Evolutionary conservation across 257 asterid species (phyloP).

Genomic region (Primulina tabacum): DNA sequence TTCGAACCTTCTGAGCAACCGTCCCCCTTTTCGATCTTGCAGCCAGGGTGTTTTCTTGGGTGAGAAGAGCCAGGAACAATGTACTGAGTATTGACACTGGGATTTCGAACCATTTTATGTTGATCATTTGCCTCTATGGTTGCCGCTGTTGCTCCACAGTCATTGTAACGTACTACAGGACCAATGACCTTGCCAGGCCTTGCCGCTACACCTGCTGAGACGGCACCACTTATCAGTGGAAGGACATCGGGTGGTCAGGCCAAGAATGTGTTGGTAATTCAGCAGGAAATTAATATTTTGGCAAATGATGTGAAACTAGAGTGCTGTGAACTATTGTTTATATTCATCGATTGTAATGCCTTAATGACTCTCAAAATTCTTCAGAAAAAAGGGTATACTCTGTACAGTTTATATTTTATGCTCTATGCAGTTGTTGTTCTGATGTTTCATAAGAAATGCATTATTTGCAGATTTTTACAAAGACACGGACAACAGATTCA

Average conservation of each 20-base stretch:
- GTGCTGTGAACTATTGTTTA: neutral
- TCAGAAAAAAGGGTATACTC: neutral
- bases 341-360: neutral
- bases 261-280: neutral
- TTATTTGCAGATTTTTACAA: neutral
- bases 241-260: neutral
- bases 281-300: neutral
- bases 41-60: slow-evolving; percentile 40
- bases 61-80: slow-evolving; percentile 46
- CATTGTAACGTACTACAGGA: slow-evolving; percentile 55
- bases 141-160: slow-evolving; percentile 52
- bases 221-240: slow-evolving; percentile 16
- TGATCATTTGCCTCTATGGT: slow-evolving; percentile 56
- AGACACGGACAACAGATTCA: neutral
- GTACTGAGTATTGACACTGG: slow-evolving; percentile 57
- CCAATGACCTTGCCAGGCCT: slow-evolving; percentile 78
- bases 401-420: neutral
- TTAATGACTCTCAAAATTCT: neutral
- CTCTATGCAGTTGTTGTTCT: neutral
- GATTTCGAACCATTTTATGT: slow-evolving; percentile 54
- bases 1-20: slow-evolving; percentile 35
- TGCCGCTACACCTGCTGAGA: slow-evolving; percentile 61
- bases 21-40: slow-evolving; percentile 38
- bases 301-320: neutral
- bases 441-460: neutral